Percentiles rank a stretch among this genome's conserved stretches.
Evolutionary conservation across 768 basidiomycete genomes (phyloP).

Genomic region (Dioszegia crocea): DNA sequence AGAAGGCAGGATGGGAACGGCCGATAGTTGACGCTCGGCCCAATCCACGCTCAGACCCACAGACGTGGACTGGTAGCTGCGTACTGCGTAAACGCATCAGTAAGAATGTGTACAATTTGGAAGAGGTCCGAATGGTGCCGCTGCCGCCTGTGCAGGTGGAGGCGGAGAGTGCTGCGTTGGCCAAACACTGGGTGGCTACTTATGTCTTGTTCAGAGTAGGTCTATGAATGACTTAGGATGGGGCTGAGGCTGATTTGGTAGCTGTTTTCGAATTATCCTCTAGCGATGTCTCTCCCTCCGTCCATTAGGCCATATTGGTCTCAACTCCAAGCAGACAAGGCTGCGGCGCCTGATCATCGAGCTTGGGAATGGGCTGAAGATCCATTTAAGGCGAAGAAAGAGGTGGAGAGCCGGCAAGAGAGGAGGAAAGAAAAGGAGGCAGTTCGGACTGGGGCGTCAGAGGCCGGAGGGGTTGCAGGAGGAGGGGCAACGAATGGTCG

Average conservation of each 20-base stretch:
- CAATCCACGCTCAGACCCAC: slow-evolving; percentile 29
- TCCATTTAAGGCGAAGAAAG: slow-evolving; percentile 70
- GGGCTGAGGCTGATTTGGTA: not conserved
- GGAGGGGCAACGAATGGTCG: slow-evolving; percentile 10
- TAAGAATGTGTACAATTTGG: slow-evolving; percentile 62
- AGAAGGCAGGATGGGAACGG: slow-evolving; percentile 84
- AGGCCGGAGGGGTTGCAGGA: slow-evolving; percentile 3
- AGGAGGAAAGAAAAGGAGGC: slow-evolving; percentile 54
- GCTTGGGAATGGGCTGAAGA: slow-evolving; percentile 85
- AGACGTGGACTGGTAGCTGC: slow-evolving; percentile 59
- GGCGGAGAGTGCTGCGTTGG: slow-evolving; percentile 67
- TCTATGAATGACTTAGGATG: not conserved
- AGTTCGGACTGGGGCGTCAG: slow-evolving; percentile 12
- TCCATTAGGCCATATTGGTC: slow-evolving; percentile 86
- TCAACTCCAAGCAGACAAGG: slow-evolving; percentile 66
- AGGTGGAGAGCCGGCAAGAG: slow-evolving; percentile 64
- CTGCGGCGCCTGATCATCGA: slow-evolving; percentile 62
- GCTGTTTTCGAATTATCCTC: slow-evolving; percentile 46
- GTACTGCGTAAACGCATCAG: slow-evolving; percentile 65
- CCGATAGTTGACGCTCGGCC: slow-evolving; percentile 63
- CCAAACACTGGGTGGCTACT: slow-evolving; percentile 85
- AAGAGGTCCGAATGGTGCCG: slow-evolving; percentile 68
- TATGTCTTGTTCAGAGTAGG: slow-evolving; percentile 79
- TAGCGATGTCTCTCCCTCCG: slow-evolving; percentile 64
- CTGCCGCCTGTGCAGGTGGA: slow-evolving; percentile 60